Conservation (phyloP, 352 stramenopile species). For the Globisporangium emineosum region DNA sequence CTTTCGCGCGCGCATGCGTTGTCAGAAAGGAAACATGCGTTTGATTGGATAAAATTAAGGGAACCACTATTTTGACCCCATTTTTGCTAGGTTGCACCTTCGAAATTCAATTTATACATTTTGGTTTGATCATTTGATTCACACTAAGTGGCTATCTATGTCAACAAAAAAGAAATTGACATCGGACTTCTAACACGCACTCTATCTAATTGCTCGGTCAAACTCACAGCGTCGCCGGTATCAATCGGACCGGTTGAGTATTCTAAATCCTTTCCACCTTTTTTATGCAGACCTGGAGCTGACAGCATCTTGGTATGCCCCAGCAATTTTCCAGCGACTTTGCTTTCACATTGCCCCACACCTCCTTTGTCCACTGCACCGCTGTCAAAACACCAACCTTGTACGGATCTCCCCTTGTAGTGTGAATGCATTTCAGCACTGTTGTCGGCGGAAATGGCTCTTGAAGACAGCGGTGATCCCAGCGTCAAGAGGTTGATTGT, state of each 20-base stretch:
- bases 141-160: too few relatives aligned
- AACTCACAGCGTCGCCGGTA: neutral
- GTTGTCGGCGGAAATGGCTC: neutral
- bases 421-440: neutral
- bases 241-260: neutral
- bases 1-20: neutral
- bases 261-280: neutral
- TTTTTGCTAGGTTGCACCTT: too few relatives aligned
- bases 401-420: neutral
- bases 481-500: slow-evolving; percentile 2
- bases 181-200: slow-evolving; percentile 4
- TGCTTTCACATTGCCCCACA: neutral
- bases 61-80: too few relatives aligned
- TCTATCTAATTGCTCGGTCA: neutral
- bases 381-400: neutral
- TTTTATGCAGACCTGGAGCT: neutral
- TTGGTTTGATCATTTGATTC: too few relatives aligned
- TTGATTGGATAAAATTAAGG: slow-evolving; percentile 7
- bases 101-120: too few relatives aligned
- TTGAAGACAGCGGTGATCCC: neutral
- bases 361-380: neutral
- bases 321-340: neutral
- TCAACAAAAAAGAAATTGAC: neutral
- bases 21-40: neutral
- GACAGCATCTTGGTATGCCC: neutral